Percentiles rank a stretch among this genome's conserved stretches.
phyloP scores from a whole-genome alignment of 225 moss, liverwort and hornwort genomes.

The Pseudoscleropodium purum region DNA sequence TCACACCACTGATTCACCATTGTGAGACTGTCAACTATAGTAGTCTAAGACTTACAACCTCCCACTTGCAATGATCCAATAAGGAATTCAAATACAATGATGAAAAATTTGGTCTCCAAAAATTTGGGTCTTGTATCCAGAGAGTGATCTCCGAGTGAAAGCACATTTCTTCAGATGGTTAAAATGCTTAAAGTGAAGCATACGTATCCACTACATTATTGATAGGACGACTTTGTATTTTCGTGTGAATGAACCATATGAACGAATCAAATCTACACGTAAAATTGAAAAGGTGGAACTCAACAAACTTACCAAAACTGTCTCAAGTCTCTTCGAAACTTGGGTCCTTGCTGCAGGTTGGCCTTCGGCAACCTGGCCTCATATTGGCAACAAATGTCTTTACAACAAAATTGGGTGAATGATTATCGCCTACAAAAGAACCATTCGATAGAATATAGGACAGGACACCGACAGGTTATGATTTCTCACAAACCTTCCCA shows the following conservation, averaged over 20 bases:
- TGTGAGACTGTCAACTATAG: neutral
- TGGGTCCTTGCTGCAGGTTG: neutral
- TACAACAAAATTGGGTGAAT: neutral
- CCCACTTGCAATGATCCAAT: neutral
- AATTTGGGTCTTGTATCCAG: neutral
- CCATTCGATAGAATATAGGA: neutral
- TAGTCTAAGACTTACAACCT: neutral
- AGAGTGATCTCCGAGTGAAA: neutral
- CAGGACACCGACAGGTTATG: neutral
- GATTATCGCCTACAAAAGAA: neutral
- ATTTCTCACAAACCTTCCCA: neutral
- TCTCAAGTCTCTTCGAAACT: neutral
- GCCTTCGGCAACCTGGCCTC: constrained; percentile 14
- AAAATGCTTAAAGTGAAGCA: neutral
- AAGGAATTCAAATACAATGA: neutral
- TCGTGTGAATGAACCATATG: neutral
- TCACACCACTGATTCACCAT: neutral
- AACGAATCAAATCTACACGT: neutral
- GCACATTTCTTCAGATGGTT: neutral
- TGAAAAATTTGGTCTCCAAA: neutral
- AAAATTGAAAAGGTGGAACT: neutral
- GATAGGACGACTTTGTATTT: neutral
- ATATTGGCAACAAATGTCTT: neutral
- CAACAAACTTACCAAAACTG: neutral
- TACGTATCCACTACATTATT: neutral